phyloP scores from a whole-genome alignment of 192 early-diverging fungal species.

The Coemansia sp. region DNA sequence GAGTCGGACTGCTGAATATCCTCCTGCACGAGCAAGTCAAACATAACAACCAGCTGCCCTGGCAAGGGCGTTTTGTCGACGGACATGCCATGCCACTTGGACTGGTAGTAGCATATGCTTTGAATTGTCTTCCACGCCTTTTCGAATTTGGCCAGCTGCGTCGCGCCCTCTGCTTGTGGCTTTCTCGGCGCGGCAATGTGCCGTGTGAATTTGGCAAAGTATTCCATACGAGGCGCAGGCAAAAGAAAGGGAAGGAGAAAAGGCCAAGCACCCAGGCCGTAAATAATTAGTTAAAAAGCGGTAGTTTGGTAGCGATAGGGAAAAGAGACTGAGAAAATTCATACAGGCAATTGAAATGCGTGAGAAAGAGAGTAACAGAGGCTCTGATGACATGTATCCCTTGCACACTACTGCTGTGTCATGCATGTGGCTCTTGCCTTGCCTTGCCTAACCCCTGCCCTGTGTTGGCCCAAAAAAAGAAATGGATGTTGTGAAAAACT shows the following conservation, averaged over 20 bases:
- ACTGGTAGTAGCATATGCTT: conserved; percentile 47
- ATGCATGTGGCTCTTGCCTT: neutral
- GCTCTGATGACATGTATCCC: neutral
- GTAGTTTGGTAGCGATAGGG: neutral
- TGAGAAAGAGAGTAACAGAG: neutral
- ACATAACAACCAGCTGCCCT: conserved; percentile 71
- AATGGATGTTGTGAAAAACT: neutral
- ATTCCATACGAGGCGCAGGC: conserved; percentile 53
- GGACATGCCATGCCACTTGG: conserved; percentile 39
- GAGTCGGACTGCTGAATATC: conserved; percentile 61
- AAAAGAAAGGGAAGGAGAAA: neutral
- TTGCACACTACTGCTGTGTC: neutral
- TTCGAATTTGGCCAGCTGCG: conserved; percentile 68
- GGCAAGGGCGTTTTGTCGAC: conserved; percentile 80
- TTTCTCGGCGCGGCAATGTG: conserved; percentile 60
- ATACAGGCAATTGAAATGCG: neutral
- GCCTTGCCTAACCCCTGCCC: neutral
- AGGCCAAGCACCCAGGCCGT: too few relatives aligned
- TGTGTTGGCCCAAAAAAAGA: neutral
- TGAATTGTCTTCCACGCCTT: conserved; percentile 65
- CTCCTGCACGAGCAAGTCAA: conserved; percentile 87
- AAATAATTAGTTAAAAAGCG: neutral
- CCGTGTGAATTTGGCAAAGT: conserved; percentile 66
- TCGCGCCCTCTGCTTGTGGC: conserved; percentile 57
- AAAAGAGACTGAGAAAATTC: neutral